Percentiles rank a stretch among this genome's conserved stretches.
Evolutionary conservation across 805 yeast species (phyloP).

Genomic region (Kodamaea nitidulidarum): DNA sequence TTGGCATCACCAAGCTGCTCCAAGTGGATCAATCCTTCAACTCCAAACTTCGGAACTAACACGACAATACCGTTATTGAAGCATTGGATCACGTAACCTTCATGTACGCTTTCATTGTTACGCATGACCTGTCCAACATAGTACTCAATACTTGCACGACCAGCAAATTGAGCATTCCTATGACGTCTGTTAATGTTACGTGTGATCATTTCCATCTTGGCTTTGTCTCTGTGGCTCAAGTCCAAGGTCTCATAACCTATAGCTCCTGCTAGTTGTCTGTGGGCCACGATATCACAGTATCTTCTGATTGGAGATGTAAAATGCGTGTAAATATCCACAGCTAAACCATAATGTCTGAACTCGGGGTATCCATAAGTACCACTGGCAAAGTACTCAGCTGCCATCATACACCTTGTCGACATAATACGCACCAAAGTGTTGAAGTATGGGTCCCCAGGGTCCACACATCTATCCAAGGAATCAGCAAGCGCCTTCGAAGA

Average conservation of each 20-base stretch:
- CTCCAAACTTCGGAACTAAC: constrained; percentile 91
- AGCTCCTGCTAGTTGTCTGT: constrained; percentile 97
- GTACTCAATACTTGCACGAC: constrained; percentile 95
- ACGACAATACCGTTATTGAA: constrained; percentile 94
- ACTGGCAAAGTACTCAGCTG: constrained; percentile 94
- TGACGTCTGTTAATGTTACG: constrained; percentile 90
- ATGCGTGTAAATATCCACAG: constrained; percentile 96
- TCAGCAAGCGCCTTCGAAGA: constrained; percentile 90
- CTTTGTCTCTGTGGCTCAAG: constrained; percentile 78
- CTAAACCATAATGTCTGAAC: constrained; percentile 94
- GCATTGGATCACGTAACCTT: constrained; percentile 88
- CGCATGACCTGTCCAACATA: constrained; percentile 98
- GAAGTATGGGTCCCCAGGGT: constrained; percentile 80
- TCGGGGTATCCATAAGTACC: constrained; percentile 89
- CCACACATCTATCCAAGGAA: constrained; percentile 84
- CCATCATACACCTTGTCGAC: constrained; percentile 99
- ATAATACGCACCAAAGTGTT: constrained; percentile 90
- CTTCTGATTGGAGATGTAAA: constrained; percentile 98
- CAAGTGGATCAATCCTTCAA: constrained; percentile 85
- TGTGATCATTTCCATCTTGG: constrained; percentile 83
- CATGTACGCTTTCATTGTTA: constrained; percentile 71
- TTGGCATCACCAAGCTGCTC: constrained; percentile 67
- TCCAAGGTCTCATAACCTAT: constrained; percentile 87
- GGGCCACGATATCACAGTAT: constrained; percentile 96
- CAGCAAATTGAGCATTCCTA: constrained; percentile 98